phyloP scores from a whole-genome alignment of 805 yeast genomes.

The Crinitomyces ghanaensis region DNA sequence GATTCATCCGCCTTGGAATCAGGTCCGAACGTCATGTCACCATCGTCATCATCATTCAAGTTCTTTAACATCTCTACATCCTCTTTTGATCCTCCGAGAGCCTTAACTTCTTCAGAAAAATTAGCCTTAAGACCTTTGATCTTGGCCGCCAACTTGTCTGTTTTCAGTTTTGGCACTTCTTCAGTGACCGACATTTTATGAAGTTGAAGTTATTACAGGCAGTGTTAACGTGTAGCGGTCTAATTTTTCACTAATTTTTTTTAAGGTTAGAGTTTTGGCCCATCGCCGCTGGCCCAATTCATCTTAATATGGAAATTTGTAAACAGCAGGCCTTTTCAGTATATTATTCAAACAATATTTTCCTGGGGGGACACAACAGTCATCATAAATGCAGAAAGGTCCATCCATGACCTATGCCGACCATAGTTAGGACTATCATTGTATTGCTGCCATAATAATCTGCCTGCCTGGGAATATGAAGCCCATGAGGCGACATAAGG shows the following conservation, averaged over 20 bases:
- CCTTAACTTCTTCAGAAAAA: conserved; percentile 10
- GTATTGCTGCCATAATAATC: no score
- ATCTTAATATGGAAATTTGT: no score
- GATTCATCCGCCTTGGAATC: conserved; percentile 16
- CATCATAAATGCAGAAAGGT: no score
- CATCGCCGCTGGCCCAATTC: conserved; percentile 3
- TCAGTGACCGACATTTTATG: not conserved
- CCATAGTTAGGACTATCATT: no score
- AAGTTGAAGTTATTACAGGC: not conserved
- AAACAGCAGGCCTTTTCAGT: no score
- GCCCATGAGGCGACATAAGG: no score
- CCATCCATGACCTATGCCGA: no score
- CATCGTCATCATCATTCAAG: conserved; percentile 31
- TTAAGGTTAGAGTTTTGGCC: not conserved
- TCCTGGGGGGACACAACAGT: no score
- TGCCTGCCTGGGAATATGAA: no score
- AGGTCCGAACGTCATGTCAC: conserved; percentile 18
- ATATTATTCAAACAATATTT: no score
- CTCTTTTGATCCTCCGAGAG: conserved; percentile 74
- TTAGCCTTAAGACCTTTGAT: not conserved
- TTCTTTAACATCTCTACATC: conserved; percentile 57
- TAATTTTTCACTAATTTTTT: conserved; percentile 1
- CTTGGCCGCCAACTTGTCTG: not conserved
- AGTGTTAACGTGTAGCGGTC: conserved; percentile 1
- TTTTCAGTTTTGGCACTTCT: not conserved